Evolutionary conservation across 306 rosid species (phyloP).

Genomic region (peach (Prunus persica)): DNA sequence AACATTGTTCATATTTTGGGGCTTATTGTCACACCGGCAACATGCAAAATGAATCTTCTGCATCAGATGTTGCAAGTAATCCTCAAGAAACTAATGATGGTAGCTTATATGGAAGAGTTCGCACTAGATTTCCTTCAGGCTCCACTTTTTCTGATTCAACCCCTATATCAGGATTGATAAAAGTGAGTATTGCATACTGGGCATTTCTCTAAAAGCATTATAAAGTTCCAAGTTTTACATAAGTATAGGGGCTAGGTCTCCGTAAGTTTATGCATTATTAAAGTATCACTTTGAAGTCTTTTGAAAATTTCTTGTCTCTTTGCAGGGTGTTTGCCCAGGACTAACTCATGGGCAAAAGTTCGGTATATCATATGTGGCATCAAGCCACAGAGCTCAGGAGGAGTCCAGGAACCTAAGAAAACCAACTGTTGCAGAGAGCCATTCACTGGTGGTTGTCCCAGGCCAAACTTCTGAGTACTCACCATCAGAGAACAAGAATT

Average conservation of each 20-base stretch:
- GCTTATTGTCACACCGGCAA: conserved; percentile 67
- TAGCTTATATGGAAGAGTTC: conserved; percentile 38
- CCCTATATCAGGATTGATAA: conserved; percentile 61
- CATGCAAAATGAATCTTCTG: conserved; percentile 30
- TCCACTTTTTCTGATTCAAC: conserved; percentile 44
- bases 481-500: conserved; percentile 21
- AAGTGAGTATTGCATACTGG: conserved; percentile 42
- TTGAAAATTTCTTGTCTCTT: conserved; percentile 21
- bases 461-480: conserved; percentile 38
- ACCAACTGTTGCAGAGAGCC: conserved; percentile 42
- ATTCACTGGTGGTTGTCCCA: conserved; percentile 35
- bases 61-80: conserved; percentile 42
- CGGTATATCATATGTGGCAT: conserved; percentile 47
- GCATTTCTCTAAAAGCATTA: neutral
- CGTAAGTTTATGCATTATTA: neutral
- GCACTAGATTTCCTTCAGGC: conserved; percentile 37
- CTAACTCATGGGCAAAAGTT: conserved; percentile 71
- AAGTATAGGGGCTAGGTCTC: neutral
- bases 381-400: conserved; percentile 35
- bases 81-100: conserved; percentile 61
- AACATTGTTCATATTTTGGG: conserved; percentile 80
- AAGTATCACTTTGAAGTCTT: neutral
- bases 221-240: neutral
- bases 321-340: conserved; percentile 91
- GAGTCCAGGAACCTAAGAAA: conserved; percentile 37